Base-by-base conservation (phyloP, 2,329 filamentous ascomycete species). In the Sporothrix humicola region DNA sequence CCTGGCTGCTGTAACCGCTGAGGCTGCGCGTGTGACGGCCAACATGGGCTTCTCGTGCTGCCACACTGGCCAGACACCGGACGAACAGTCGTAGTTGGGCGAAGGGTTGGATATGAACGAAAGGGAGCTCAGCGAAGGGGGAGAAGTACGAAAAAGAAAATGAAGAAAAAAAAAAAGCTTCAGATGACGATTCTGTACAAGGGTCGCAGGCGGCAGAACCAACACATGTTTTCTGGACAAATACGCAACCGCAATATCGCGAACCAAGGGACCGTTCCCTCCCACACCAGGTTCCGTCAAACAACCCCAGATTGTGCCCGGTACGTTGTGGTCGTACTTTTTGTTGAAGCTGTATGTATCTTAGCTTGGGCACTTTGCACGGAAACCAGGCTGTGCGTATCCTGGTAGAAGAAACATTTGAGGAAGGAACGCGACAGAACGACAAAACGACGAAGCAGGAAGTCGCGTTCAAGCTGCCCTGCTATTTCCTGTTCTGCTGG, bases 201-300 rank as follows among this genome's bases (percentile, higher is more conserved):
- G 69, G 50, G 20, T 42, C 52, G n/a, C 56, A 17, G 46, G 54
- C 63, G 70, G 69, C 59, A 54, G 54, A 50, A 44, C 59, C 59
- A 46, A 20, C 59, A 65, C 5, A 23, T n/a, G 44, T 50, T 50
- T 31, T 26, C 63, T 68, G 23, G 46, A 50, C 44, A 68, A 68
- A 68, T 54, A 58, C 56, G 65, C 73, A 72, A 69, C 69, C 69
- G 63, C 73, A 72, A 72, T 69, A 74, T 74, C 58, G 48, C 44
- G 59, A 72, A 72, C 63, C 61, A 72, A 69, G 71, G 71, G 48
- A 59, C 42, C 42, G 42, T 37, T 3, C 42, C 42, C 42, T 23
- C 31, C 52, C 50, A 15, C 46, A 52, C 48, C 65, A 10, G 13
- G 23, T 17, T n/a, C 46, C 46, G 10, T 48, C 42, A 8, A 48